Evolutionary conservation across 768 basidiomycete species (phyloP), one percentile per base, ranked within the genome.

Genomic region (Xerocomus spinulosus): DNA sequence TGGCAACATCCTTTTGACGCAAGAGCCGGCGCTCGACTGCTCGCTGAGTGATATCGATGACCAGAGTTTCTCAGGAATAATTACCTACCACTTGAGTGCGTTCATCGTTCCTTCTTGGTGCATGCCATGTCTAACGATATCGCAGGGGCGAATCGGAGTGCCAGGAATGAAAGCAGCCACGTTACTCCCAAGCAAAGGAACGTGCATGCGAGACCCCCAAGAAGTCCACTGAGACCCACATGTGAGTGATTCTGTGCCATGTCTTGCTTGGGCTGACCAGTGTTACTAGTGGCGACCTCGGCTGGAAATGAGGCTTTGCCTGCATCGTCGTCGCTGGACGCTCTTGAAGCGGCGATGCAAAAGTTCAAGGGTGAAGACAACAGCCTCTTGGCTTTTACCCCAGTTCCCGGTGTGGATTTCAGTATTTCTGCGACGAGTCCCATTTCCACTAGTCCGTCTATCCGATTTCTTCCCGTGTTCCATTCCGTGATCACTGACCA

Each of bases 171-270:
- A 20, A 46, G 12, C 38, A 18, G 24, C 12, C 20, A n/a, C 10
- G 20, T 34, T 21, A 18, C 35, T 25, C 23, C 12, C 24, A 15
- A 21, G n/a, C 26, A 4, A 18, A 42, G 34, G 21, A 24, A 18
- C 2, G 24, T 24, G 15, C 13, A 48, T 23, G 25, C 15, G 9
- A 36, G 13, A 14, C 17, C 12, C 28, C 9, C 39, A 12, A 48
- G 35, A 30, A 33, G 28, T 42, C 39, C 28, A n/a, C 34, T 52
- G 29, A 48, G n/a, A 9, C 15, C 43, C 17, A 33, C 28, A 36
- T 2, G 60, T 63, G 34, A 52, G 58, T 26, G 18, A 39, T n/a
- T 28, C 4, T n/a, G 4, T 17, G 3, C 5, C 15, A 26, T 36
- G 21, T 2, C 18, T 9, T 34, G 5, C 23, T 44, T 13, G 9